Evolutionary conservation across 495 filamentous ascomycete species (phyloP), one percentile per base, ranked within the genome.

Genomic region (Daldinia caldariorum): DNA sequence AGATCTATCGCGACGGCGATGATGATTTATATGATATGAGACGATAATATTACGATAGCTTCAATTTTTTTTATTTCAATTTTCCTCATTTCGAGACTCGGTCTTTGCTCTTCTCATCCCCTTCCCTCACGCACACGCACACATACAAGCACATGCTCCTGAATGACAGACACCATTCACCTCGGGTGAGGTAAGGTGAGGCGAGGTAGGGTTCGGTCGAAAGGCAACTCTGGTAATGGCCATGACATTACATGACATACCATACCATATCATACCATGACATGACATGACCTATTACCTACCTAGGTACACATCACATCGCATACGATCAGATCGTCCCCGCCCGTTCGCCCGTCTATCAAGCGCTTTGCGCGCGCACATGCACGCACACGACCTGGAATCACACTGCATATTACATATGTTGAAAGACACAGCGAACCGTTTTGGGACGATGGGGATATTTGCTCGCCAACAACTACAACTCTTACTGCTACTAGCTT

Each of bases 1-100:
- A 71, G 69, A 67, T 71, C 63, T 71, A 67, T 71, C 63, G 67
- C 31, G 38, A 55, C 63, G 57, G 55, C 63, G 63, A 67, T 55
- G 56, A 53, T 22, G 53, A 56, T 31, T 53, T 1, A 35, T 6
- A 35, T 35, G 26, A 53, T 53, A 32, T 53, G 49, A 14, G 49
- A 53, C 22, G 22, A 53, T 53, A 12, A 53, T 62, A 62, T 58
- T 62, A 62, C 58, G 57, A 61, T 56, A 67, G 54, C 49, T 26
- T 53, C 49, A 7, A 7, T 16, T 32, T 53, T 32, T 1, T 51
- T 13, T 20, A 13, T 20, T 26, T 50, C 26, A 26, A 3, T 35
- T 35, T 35, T 35, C 9, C 5, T 7, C 34, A 10, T 35, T 35
- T 35, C 26, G 3, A 10, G 34, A 35, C 6, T 35, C 9, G 34